Evolutionary conservation across 1,284 basidiomycete genomes (phyloP), one percentile per base, ranked within the genome.

Genomic region (Salmacisia buchloeana): DNA sequence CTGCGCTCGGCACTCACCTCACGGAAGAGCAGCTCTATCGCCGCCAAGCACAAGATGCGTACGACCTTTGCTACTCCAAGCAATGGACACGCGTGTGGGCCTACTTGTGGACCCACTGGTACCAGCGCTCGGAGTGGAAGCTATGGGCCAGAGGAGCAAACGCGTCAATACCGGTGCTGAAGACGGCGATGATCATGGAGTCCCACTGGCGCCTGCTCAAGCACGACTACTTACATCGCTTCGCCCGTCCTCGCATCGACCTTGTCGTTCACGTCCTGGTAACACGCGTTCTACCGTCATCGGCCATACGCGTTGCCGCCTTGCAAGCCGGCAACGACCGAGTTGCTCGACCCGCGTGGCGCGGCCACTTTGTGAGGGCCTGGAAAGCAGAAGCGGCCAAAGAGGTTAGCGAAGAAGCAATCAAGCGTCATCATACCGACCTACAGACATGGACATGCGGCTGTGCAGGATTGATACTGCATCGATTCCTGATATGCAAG

Each of bases 191-290:
- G 46, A 31, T 49, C 6, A n/a, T 10, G 5, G 46, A 49, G 25
- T 12, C 9, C 6, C 46, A 49, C 25, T 49, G 46, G 46, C 10
- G 46, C 3, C 6, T 25, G 4, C 6, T 49, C 46, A 49, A 49
- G 46, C 46, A 49, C 25, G 46, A 49, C 18, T 49, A 49, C 21
- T 23, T 49, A n/a, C 46, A 49, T 31, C 46, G 46, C 3, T 49
- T 49, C 23, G 46, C 46, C 3, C 46, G 46, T 7, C 46, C 46
- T 12, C 46, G 46, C 7, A 9, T 49, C 27, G 46, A 49, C 23
- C 46, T n/a, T 7, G 46, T 49, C 23, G 5, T 23, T 18, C 18
- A 12, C 27, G 29, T 49, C 46, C 10, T 49, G 21, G 21, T n/a
- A 5, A 49, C 46, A 10, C 6, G 46, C 9, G 18, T 49, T 25